A percentile compares a stretch with the other conserved stretches of the same genome.
Evolutionary conservation across 108 stramenopile species (phyloP).

Genomic region (Pseudonitzschia delicatissima): DNA sequence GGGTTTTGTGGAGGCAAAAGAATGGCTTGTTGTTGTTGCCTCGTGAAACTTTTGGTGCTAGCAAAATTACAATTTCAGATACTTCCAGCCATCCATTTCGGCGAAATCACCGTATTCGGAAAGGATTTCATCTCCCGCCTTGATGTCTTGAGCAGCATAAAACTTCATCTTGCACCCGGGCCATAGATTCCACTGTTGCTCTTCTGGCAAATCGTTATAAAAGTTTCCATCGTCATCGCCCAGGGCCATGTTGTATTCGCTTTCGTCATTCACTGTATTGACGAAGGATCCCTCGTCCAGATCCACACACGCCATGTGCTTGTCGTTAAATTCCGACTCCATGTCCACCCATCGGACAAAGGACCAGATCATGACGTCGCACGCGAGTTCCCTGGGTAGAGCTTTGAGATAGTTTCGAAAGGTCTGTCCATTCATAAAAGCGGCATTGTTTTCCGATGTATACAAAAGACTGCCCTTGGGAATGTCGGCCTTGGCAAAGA

Average conservation of each 20-base stretch:
- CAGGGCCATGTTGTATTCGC: constrained; percentile 14
- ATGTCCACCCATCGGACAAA: not conserved
- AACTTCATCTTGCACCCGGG: constrained; percentile 16
- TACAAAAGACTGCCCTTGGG: constrained; percentile 9
- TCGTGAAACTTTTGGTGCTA: too few relatives aligned
- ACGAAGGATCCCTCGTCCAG: constrained; percentile 24
- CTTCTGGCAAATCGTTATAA: not conserved
- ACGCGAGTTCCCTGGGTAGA: constrained; percentile 19
- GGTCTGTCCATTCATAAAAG: constrained; percentile 9
- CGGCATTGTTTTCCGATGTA: constrained; percentile 10
- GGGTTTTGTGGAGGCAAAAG: too few relatives aligned
- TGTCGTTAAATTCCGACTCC: not conserved
- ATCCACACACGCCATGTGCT: constrained; percentile 15
- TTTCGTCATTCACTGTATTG: not conserved
- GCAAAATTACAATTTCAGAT: not conserved
- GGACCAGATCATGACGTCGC: constrained; percentile 29
- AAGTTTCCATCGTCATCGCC: constrained; percentile 1
- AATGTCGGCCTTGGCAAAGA: constrained; percentile 9
- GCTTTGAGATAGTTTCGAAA: constrained; percentile 16
- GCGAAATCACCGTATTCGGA: constrained; percentile 13
- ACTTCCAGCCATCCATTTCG: constrained; percentile 1
- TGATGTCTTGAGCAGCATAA: constrained; percentile 23
- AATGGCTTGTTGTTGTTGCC: too few relatives aligned
- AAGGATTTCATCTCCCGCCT: constrained; percentile 13
- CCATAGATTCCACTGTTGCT: not conserved